Evolutionary conservation across 805 yeast species (phyloP), one percentile per base, ranked within the genome.

Genomic region (Scheffersomyces amazonensis): DNA sequence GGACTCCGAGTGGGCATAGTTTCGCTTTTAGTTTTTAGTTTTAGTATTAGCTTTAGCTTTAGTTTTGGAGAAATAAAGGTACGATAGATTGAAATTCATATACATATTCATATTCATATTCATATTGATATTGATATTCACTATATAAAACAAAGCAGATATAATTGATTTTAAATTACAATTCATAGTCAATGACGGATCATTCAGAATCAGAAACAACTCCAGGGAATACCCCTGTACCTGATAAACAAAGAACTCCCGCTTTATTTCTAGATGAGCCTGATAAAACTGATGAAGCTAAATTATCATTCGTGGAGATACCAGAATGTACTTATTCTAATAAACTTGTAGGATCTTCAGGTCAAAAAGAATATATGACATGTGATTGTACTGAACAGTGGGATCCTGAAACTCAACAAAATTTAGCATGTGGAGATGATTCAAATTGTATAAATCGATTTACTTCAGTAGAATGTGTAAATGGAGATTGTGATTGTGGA

Each of bases 381-480:
- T 91, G 99, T 70, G 97, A 89, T 55, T 91, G 99, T 69, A 50
- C 42, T 31, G 86, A 74, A 57, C 72, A 69, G 15, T 68, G 73
- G 73, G 71, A 60, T 36, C 37, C 59, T 15, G 51, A 42, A 10
- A 21, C 32, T 11, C 68, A 64, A 17, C 66, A 64, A 38, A 78
- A 78, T 48, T 33, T 53, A 11, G 95, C 97, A 1, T 91, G 99
- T 72, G 87, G 81, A 23, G 87, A 83, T 21, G 81, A 82, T 46
- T 83, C 93, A 12, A 89, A 84, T 58, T 91, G 99, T 74, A 89
- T 93, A 52, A 91, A 91, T 62, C 67, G 98, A 36, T 75, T 89
- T 36, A 93, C 98, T 0, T 84, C 89, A 28, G 89, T 91, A 34
- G 99, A 91, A 62, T 91, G 99, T 75, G 75, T 81, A 2, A 78